Evolutionary conservation across 768 basidiomycete species (phyloP).

Genomic region (Pholiota microspora): DNA sequence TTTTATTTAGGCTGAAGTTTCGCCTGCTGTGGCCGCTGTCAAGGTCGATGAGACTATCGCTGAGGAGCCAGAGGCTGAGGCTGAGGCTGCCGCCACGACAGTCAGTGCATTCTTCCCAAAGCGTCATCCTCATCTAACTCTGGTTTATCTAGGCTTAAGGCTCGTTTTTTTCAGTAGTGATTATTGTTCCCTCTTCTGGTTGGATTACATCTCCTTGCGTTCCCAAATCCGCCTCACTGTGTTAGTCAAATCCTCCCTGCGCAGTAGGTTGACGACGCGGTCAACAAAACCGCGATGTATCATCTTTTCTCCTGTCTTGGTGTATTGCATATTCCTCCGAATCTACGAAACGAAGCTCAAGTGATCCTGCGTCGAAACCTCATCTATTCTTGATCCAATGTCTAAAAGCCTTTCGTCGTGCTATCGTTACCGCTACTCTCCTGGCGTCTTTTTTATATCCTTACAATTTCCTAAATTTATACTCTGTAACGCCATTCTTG

Average conservation of each 20-base stretch:
- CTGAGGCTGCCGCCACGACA: constrained; percentile 31
- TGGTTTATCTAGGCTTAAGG: constrained; percentile 10
- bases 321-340: constrained; percentile 19
- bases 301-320: constrained; percentile 16
- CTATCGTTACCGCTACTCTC: constrained; percentile 15
- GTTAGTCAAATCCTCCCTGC: constrained; percentile 4
- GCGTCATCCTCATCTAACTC: neutral
- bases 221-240: constrained; percentile 5
- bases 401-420: constrained; percentile 15
- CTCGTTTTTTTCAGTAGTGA: neutral
- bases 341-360: constrained; percentile 20
- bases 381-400: constrained; percentile 14
- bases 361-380: constrained; percentile 15
- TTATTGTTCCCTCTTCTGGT: neutral
- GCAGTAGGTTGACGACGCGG: constrained; percentile 14
- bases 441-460: constrained; percentile 5
- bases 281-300: constrained; percentile 17
- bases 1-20: constrained; percentile 34
- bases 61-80: constrained; percentile 51
- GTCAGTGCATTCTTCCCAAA: constrained; percentile 2
- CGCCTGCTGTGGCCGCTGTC: constrained; percentile 34
- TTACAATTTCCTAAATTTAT: constrained; percentile 12
- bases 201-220: neutral
- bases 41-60: constrained; percentile 46
- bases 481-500: constrained; percentile 11